Base-by-base conservation (phyloP, 2,329 filamentous ascomycete genomes). In the Chaetomium strumarium region DNA sequence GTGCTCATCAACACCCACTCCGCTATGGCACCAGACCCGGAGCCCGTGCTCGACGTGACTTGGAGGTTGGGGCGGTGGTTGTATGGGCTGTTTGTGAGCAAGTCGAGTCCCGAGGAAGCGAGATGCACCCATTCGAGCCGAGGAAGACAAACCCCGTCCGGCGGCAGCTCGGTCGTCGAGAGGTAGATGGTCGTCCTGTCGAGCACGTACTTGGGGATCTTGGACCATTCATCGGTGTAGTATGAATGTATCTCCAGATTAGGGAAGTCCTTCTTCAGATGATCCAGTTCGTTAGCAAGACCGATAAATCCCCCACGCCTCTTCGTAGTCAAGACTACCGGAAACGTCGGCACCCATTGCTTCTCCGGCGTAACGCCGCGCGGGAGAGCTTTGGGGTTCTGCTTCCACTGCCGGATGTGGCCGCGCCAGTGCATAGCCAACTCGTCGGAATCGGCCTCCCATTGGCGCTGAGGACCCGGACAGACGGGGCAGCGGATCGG, bases 1-100 rank as follows among this genome's bases (percentile, higher is more conserved):
- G 46, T 41, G 46, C 40, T 48, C 46, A 48, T 48, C n/a, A 48
- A 14, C n/a, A 29, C 46, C 37, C 37, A 40, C 46, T 48, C 46
- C 16, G 46, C 46, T 5, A 41, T 3, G 36, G 37, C 46, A n/a
- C 11, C 24, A 12, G 46, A 48, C 2, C 46, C 46, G n/a, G 37
- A 40, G 5, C 46, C 46, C n/a, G 46, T 48, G 11, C 46, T 40
- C 24, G 46, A 41, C 5, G 46, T 48, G n/a, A 48, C 36, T 3
- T 14, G 46, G 5, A 48, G 46, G 8, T 16, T 24, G n/a, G 36
- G 46, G 14, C 36, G 46, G 46, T 40, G 37, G 37, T 47, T 46
- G 19, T 46, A 46, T n/a, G 19, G 45, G 8, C 5, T 47, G 14
- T 19, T 34, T 24, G 12, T 20, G 16, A 48, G 37, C 10, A 48